Base-by-base conservation (phyloP, 2,329 filamentous ascomycete genomes). In the Colletotrichum tropicicola region DNA sequence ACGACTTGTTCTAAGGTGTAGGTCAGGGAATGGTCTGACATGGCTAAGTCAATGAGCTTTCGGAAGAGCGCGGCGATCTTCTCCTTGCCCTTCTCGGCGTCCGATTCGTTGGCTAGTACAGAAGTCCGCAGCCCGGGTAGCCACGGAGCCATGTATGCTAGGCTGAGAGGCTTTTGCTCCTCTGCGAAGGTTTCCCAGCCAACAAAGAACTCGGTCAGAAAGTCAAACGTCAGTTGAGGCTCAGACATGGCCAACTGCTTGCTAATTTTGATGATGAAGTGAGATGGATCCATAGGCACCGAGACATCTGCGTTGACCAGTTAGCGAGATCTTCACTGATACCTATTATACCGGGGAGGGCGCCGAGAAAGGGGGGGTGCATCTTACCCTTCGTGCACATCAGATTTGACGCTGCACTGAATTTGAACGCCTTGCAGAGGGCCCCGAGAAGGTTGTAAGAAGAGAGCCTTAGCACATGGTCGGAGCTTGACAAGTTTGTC, bases 71-170 rank as follows among this genome's bases (percentile, higher is more conserved):
- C 77, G 6, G 88, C 86, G 44, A 91, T 85, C 73, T 88, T 90
- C 62, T 92, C 89, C 68, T 84, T 83, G 6, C 85, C 88, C 71
- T 90, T 91, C 68, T 92, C 89, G 52, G 87, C 85, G 70, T 92
- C 89, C 2, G 77, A 37, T 57, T 91, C 89, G 27, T 81, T 82
- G 4, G 85, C 80, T 17, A 92, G 77, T 4, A 91, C 80, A 58
- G 84, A 83, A 3, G 84, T 87, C 49, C 89, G 85, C 32, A 92
- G 75, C 12, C 88, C 85, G 6, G 85, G 81, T 37, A 92, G 79
- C 89, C 89, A 92, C 2, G 89, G 89, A 6, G 89, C 87, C 86
- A 92, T 90, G 72, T 92, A 92, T 6, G 88, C 85, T 28, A 92
- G 79, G 68, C 88, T 90, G 23, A 91, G 73, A 1, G 89, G 87